Percentiles rank a stretch among this genome's conserved stretches.
Evolutionary conservation across 1,284 basidiomycete species (phyloP).

Genomic region (Meira nashicola): DNA sequence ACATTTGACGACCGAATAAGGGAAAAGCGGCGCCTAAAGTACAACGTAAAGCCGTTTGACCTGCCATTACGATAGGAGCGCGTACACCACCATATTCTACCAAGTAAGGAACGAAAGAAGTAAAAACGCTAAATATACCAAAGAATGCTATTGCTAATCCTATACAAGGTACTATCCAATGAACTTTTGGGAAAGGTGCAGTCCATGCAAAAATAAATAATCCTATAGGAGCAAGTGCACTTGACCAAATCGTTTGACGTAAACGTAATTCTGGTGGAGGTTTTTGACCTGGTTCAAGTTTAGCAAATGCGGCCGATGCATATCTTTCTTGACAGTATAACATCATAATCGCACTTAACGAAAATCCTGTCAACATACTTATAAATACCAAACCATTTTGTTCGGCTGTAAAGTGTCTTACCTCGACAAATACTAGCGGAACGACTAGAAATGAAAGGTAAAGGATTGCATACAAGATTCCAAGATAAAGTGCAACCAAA

Average conservation of each 20-base stretch:
- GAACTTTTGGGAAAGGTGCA: constrained; percentile 16
- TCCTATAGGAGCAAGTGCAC: constrained; percentile 18
- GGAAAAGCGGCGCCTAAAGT: constrained; percentile 21
- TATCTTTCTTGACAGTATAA: constrained; percentile 6
- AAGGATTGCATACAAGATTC: constrained; percentile 28
- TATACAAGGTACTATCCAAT: constrained; percentile 22
- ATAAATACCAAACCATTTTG: constrained; percentile 23
- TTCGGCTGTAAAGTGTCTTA: constrained; percentile 21
- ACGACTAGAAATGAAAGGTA: constrained; percentile 31
- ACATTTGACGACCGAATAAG: constrained; percentile 21
- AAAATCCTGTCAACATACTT: constrained; percentile 20
- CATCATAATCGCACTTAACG: constrained; percentile 15
- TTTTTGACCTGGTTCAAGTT: constrained; percentile 1
- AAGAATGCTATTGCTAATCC: constrained; percentile 16
- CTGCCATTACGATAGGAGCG: constrained; percentile 16
- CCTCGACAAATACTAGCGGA: constrained; percentile 22
- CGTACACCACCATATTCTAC: constrained; percentile 19
- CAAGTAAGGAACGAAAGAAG: constrained; percentile 22
- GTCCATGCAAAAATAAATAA: constrained; percentile 29
- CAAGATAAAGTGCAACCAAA: constrained; percentile 25
- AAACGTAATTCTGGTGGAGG: constrained; percentile 21
- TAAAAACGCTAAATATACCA: constrained; percentile 22
- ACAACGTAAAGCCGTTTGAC: constrained; percentile 16
- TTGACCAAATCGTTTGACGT: constrained; percentile 13
- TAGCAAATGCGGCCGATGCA: constrained; percentile 1